phyloP scores from a whole-genome alignment of 2,329 filamentous ascomycete genomes.

The Zasmidium angulare region DNA sequence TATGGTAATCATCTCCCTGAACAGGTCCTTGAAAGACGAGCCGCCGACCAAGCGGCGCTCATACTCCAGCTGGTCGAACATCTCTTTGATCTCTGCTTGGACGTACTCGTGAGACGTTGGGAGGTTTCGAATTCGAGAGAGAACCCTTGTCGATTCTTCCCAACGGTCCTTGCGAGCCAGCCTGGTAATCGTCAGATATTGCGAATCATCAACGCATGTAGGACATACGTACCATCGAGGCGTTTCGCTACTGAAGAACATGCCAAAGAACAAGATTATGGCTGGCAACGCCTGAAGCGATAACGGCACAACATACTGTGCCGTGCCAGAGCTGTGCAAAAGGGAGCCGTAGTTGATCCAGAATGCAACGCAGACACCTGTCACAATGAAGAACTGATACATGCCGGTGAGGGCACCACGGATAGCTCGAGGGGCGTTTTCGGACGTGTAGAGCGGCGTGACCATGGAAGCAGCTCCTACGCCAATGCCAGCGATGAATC shows the following conservation, averaged over 20 bases:
- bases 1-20: slow-evolving; percentile 68
- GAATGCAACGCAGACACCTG: slow-evolving; percentile 17
- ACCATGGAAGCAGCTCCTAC: slow-evolving; percentile 47
- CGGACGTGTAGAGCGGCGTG: slow-evolving; percentile 59
- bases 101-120: slow-evolving; percentile 61
- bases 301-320: slow-evolving; percentile 56
- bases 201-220: slow-evolving; percentile 25
- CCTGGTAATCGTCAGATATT: slow-evolving; percentile 53
- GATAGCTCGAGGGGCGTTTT: slow-evolving; percentile 41
- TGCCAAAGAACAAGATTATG: slow-evolving; percentile 59
- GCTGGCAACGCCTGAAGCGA: slow-evolving; percentile 66
- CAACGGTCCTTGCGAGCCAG: slow-evolving; percentile 67
- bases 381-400: slow-evolving; percentile 59
- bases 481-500: slow-evolving; percentile 56
- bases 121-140: slow-evolving; percentile 57
- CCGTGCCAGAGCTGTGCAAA: slow-evolving; percentile 47
- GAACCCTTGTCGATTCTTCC: slow-evolving; percentile 60
- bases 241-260: slow-evolving; percentile 53
- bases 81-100: slow-evolving; percentile 58
- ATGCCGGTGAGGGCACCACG: slow-evolving; percentile 61
- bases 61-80: slow-evolving; percentile 65
- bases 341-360: slow-evolving; percentile 55
- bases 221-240: slow-evolving; percentile 11
- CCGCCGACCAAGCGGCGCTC: slow-evolving; percentile 69
- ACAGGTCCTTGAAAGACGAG: slow-evolving; percentile 59